Evolutionary conservation across 1,284 basidiomycete genomes (phyloP).

Genomic region (Cryptococcus sp.): DNA sequence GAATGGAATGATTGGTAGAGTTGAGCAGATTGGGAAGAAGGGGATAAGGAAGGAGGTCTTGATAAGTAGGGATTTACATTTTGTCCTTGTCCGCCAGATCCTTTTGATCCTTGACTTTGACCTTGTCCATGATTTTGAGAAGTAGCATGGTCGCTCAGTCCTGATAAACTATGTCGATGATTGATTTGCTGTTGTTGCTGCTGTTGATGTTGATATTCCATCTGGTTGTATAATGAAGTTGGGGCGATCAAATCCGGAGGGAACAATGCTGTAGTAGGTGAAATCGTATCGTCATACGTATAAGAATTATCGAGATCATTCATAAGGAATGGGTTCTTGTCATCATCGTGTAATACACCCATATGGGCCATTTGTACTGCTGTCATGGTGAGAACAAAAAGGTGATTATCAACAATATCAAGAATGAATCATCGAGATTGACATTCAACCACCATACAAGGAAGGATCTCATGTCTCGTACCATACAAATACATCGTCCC

Average conservation of each 20-base stretch:
- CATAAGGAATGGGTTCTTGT: too few relatives aligned
- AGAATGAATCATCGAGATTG: too few relatives aligned
- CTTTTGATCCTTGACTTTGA: neutral
- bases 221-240: neutral
- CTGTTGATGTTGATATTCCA: neutral
- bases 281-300: neutral
- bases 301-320: neutral
- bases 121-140: neutral
- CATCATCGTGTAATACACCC: too few relatives aligned
- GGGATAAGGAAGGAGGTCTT: slow-evolving; percentile 11
- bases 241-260: neutral
- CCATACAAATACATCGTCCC: neutral
- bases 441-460: too few relatives aligned
- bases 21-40: slow-evolving; percentile 13
- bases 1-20: slow-evolving; percentile 22
- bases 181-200: neutral
- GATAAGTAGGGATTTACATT: slow-evolving; percentile 5
- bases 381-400: too few relatives aligned
- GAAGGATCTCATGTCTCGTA: too few relatives aligned
- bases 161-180: neutral
- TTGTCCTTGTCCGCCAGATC: neutral
- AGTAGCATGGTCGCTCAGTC: neutral
- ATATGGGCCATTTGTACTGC: too few relatives aligned
- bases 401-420: too few relatives aligned
- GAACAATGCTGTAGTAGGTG: neutral